Base-by-base conservation (phyloP, 2,329 filamentous ascomycete species). In the Cytospora schulzeri region DNA sequence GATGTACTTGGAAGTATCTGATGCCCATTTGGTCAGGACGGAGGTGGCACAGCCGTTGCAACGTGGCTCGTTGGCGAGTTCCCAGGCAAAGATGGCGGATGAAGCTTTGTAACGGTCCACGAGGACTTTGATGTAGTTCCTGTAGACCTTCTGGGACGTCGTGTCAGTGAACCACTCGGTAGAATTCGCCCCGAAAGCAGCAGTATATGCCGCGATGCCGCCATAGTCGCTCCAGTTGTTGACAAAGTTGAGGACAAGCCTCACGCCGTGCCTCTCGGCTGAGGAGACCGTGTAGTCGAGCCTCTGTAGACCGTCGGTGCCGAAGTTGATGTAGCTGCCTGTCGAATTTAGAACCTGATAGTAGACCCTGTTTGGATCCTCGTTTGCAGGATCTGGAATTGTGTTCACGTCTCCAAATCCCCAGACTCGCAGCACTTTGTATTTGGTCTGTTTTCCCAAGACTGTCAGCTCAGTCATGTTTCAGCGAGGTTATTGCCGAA, bases 171-270 rank as follows among this genome's bases (percentile, higher is more conserved):
- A 89, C 79, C 84, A 89, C 12, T 75, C 73, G 29, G 80, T 77
- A 64, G 84, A 78, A 62, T 73, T 75, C 26, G 81, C 82, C 45
- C 83, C 85, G 63, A 84, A 88, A 2, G 81, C 83, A 14, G 73
- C 76, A 53, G 81, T 80, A 69, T 88, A 89, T 1, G 83, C 83
- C 14, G 79, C 77, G 76, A 89, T 88, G 56, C 87, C 87, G 31
- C 86, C 87, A 52, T 88, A 90, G 70, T 91, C 88, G 54, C 78
- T 79, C 87, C 88, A 91, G 76, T 90, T 86, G 76, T 91, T 91
- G 62, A 90, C 85, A 52, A 89, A 85, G 69, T 85, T 83, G 71
- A 88, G 83, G 66, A 90, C 87, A 6, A 90, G 76, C 73, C 88
- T 88, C 69, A 90, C 79, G 4, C 83, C 84, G 61, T 83, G 78